These are phyloP conservation scores for Stephania japonica DNA, from an alignment of 164 flowering plant genomes.

Conservation along the genomic window DNA sequence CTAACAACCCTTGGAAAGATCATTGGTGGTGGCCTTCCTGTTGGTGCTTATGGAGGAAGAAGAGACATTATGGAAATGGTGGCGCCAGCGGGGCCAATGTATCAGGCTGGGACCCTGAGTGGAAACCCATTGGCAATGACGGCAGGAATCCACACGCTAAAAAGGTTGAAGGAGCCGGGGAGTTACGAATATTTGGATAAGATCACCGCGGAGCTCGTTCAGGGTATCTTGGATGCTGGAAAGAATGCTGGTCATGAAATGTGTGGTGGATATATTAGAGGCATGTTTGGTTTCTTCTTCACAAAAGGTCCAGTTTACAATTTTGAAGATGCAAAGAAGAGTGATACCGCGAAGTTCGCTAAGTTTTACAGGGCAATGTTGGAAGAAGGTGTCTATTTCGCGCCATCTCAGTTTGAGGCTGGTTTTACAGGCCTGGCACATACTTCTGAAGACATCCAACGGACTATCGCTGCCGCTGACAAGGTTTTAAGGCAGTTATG, in stretches of 20 bases:
- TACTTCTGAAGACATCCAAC: slow-evolving; percentile 61
- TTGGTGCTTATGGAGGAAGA: slow-evolving; percentile 98
- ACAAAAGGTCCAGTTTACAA: slow-evolving; percentile 81
- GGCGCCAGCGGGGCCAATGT: slow-evolving; percentile 98
- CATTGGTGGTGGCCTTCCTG: slow-evolving; percentile 95
- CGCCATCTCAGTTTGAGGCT: slow-evolving; percentile 95
- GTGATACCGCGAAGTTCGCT: slow-evolving; percentile 77
- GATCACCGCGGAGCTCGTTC: slow-evolving; percentile 58
- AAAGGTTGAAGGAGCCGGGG: slow-evolving; percentile 56
- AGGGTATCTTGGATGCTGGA: slow-evolving; percentile 68
- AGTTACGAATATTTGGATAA: slow-evolving; percentile 61
- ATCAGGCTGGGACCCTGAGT: slow-evolving; percentile 95
- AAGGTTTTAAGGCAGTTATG: slow-evolving; percentile 58
- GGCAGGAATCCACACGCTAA: slow-evolving; percentile 90
- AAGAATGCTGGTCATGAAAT: slow-evolving; percentile 75
- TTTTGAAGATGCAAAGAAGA: slow-evolving; percentile 83
- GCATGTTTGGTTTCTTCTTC: slow-evolving; percentile 96
- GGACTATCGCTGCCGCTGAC: slow-evolving; percentile 79
- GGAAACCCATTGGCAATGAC: slow-evolving; percentile 98
- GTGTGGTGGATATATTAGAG: slow-evolving; percentile 73
- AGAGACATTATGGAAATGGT: slow-evolving; percentile 97
- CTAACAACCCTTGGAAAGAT: slow-evolving; percentile 86
- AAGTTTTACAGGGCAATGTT: slow-evolving; percentile 76
- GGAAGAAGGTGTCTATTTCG: slow-evolving; percentile 88
- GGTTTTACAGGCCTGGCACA: slow-evolving; percentile 97